Evolutionary conservation across 169 alveolate species (phyloP), one percentile per base, ranked within the genome.

Genomic region (Cryptosporidium baileyi): DNA sequence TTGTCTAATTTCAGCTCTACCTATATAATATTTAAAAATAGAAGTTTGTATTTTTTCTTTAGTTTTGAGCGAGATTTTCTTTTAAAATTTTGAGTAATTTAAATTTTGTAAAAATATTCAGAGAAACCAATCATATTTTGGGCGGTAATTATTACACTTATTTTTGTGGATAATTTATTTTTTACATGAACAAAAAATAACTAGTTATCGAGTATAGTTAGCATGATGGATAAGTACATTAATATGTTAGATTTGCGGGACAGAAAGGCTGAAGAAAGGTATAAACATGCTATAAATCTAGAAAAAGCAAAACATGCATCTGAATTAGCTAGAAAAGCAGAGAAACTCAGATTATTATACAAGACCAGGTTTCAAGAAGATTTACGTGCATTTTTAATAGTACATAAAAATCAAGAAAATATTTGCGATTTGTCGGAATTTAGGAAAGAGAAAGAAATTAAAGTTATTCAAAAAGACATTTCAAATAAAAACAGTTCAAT

Each of bases 301-400:
- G 85, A 74, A 24, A 74, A 60, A 45, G 26, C 85, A 1, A 74
- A 59, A 6, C 65, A 19, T 26, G 47, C 67, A 32, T 24, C 17
- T 13, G 67, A 34, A 38, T 32, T 74, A 15, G 63, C 74, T 41
- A 59, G 40, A 57, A 74, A 28, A 24, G 85, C 85, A 17, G 85
- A 74, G n/a, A 74, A 57, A 38, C 36, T 74, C 44, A 74, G 74
- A 54, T 47, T 52, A 34, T 49, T 74, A 22, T 74, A 74, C 30
- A 74, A 74, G 54, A 41, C 60, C 9, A 74, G 85, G 38, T 59
- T 74, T 47, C 74, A 74, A 54, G 85, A 74, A 22, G 85, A 74
- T 41, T 43, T 74, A 19, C 85, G 85, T 54, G 63, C 85, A 51
- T 74, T 74, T 43, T 30, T 74, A 30, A 24, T 74, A 22, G 44